Evolutionary conservation across 176 grass and related monocot species (phyloP), one percentile per base, ranked within the genome.

Genomic region (Zoysia pacifica): DNA sequence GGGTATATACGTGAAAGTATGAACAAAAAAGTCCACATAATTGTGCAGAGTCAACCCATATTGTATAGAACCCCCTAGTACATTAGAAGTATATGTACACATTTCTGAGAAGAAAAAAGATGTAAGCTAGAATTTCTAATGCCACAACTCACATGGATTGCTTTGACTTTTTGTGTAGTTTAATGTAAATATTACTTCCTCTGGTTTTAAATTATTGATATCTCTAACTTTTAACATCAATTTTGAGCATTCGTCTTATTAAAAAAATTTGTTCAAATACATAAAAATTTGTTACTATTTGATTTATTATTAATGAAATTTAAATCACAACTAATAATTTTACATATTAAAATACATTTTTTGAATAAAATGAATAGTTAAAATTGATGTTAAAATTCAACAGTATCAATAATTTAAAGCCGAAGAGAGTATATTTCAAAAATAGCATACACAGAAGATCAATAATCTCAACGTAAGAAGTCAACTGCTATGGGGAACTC

Each of bases 401-500:
- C 28, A 0, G 28, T 28, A 0, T 28, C 0, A 28, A 28, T 28
- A 28, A 28, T 28, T 28, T 28, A 28, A 28, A 28, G 0, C 28
- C 28, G 28, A 0, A 0, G 28, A 0, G 28, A 69, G 48, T 69
- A 47, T 19, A 81, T 48, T 58, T 15, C 46, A 76, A 84, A 84
- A 84, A 46, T 59, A 43, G 37, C 74, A 28, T 28, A 62, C 39
- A 3, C 54, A 11, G 69, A 74, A 44, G 8, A 69, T 69, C 55
- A 36, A 70, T 75, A 20, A 20, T 65, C 35, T 35, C 42, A 81
- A 60, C 60, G 52, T 46, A 78, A 69, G 59, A 84, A 91, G 68
- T 87, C 85, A 83, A 84, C 72, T 45, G 50, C 81, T 8, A 81
- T 36, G 37, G 81, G 85, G 77, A 74, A 46, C 11, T 77, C 77